A percentile compares a stretch with the other conserved stretches of the same genome.
Conservation (phyloP, 2,329 filamentous ascomycete genomes). For the Fusarium udum region DNA sequence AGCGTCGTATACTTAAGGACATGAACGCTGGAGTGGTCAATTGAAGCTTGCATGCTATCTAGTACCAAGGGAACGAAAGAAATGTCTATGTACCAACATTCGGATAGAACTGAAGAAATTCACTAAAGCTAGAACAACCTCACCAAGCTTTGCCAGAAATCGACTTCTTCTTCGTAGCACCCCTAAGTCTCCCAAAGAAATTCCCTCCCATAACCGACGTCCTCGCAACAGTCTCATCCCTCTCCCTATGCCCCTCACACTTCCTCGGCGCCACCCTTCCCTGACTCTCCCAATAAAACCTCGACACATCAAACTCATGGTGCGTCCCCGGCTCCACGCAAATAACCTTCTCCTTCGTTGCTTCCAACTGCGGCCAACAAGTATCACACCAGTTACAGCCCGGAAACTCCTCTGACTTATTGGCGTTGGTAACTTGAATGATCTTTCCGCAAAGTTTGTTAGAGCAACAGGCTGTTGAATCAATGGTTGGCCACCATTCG, state of each 20-base stretch:
- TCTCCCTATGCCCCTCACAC: constrained; percentile 33
- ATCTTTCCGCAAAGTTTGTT: constrained; percentile 53
- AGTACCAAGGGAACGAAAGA: accelerated
- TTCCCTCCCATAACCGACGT: constrained; percentile 13
- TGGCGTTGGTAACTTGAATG: constrained; percentile 36
- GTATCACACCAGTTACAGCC: constrained; percentile 46
- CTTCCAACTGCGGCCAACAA: constrained; percentile 46
- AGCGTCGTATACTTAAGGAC: accelerated
- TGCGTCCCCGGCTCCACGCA: constrained; percentile 39
- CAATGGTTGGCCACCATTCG: constrained; percentile 45
- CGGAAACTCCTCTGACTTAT: constrained; percentile 36
- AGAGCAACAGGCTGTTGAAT: constrained; percentile 48
- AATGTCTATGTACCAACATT: background rate
- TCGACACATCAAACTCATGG: constrained; percentile 47
- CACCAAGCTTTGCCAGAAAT: constrained; percentile 24
- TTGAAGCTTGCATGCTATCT: no score
- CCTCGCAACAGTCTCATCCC: constrained; percentile 4
- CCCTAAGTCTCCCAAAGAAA: constrained; percentile 17
- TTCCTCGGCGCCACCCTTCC: constrained; percentile 37
- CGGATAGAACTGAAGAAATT: background rate
- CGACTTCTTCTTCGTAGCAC: constrained; percentile 14
- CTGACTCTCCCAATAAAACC: constrained; percentile 50
- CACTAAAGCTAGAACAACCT: background rate
- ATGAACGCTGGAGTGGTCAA: no score
- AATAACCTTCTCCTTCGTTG: constrained; percentile 32